Conservation (phyloP, 2,329 filamentous ascomycete species). For the Alternaria incomplexa region DNA sequence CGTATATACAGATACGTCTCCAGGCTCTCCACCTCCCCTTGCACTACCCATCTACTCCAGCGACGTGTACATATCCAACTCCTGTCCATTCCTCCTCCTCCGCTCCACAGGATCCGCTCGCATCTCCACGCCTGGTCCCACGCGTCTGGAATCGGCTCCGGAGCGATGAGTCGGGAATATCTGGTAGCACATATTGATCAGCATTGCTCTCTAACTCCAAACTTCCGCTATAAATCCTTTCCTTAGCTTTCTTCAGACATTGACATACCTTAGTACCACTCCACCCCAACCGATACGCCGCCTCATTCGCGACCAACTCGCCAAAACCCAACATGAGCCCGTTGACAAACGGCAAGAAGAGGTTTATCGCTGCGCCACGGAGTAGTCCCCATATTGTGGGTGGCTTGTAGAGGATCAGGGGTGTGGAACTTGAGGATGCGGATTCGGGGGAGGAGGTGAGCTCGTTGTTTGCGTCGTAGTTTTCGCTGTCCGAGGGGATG, state of each 20-base stretch:
- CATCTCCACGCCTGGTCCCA: slow-evolving; percentile 85
- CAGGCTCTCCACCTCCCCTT: neutral
- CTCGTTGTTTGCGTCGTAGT: slow-evolving; percentile 72
- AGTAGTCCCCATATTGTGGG: slow-evolving; percentile 86
- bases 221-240: too few species aligned
- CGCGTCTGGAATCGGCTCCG: slow-evolving; percentile 60
- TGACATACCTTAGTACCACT: slow-evolving; percentile 85
- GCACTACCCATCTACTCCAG: slow-evolving; percentile 61
- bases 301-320: slow-evolving; percentile 94
- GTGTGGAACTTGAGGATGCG: slow-evolving; percentile 66
- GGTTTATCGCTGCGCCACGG: slow-evolving; percentile 90
- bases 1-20: neutral
- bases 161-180: slow-evolving; percentile 66
- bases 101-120: slow-evolving; percentile 68
- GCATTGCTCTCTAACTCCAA: too few species aligned
- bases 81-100: slow-evolving; percentile 58
- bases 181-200: slow-evolving; percentile 39
- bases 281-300: slow-evolving; percentile 92
- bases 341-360: slow-evolving; percentile 95
- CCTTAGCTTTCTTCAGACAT: slow-evolving; percentile 23
- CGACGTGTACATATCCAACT: slow-evolving; percentile 70
- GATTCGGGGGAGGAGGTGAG: slow-evolving; percentile 68
- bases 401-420: slow-evolving; percentile 84
- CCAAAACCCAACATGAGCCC: slow-evolving; percentile 98
- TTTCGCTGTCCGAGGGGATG: slow-evolving; percentile 82